Conservation (phyloP, 106 monocot genomes). For the Triglochin maritima region DNA sequence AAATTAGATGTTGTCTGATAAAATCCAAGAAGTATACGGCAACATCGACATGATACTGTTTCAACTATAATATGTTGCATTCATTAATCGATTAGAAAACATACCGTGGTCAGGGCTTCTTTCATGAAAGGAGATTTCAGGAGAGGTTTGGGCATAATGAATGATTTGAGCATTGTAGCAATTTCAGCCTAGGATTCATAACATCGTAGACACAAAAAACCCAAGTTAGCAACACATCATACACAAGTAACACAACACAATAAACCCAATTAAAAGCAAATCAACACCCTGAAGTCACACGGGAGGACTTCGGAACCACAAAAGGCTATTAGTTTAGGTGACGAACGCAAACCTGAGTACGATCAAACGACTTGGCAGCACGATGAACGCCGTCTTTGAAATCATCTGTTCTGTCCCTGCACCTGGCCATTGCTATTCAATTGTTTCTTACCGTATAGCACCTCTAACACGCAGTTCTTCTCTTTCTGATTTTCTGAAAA, state of each 20-base stretch:
- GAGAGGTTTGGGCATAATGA: conserved; percentile 66
- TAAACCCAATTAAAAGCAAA: not conserved
- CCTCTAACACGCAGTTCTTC: no score
- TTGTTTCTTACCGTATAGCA: no score
- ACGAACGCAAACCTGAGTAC: conserved; percentile 47
- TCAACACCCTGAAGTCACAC: not conserved
- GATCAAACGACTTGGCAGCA: conserved; percentile 48
- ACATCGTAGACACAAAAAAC: not conserved
- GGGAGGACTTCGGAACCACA: not conserved
- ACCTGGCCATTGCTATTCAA: conserved; percentile 35
- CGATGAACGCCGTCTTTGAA: conserved; percentile 65
- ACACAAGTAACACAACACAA: not conserved
- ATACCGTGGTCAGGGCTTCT: conserved; percentile 81
- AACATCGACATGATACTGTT: not conserved
- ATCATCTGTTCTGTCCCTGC: conserved; percentile 78
- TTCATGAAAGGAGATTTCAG: conserved; percentile 58
- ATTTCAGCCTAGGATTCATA: conserved; percentile 49
- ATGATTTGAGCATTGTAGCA: conserved; percentile 57
- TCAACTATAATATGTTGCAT: not conserved
- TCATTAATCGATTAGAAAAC: not conserved
- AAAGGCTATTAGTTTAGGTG: not conserved
- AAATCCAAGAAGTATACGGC: not conserved
- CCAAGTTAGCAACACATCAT: not conserved
- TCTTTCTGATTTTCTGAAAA: no score
- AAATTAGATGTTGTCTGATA: not conserved